Conservation (phyloP, 2,329 filamentous ascomycete species). For the Cordyceps cateniannulata region DNA sequence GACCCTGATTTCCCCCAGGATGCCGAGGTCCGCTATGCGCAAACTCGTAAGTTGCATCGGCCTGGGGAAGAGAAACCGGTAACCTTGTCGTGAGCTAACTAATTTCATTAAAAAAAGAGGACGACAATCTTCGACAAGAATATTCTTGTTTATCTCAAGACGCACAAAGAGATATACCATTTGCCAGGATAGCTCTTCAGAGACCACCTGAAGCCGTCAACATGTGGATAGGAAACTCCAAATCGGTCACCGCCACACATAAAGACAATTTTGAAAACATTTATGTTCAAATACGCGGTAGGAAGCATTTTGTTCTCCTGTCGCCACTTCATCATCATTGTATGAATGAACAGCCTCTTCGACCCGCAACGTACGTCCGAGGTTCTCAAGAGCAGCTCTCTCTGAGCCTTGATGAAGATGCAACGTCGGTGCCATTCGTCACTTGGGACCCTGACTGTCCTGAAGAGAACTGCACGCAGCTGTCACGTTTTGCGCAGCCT, state of each 20-base stretch:
- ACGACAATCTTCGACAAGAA: constrained; percentile 73
- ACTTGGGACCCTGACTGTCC: constrained; percentile 68
- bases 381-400: constrained; percentile 18
- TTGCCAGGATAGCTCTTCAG: constrained; percentile 64
- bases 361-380: constrained; percentile 53
- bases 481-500: constrained; percentile 54
- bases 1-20: constrained; percentile 22
- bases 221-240: constrained; percentile 72
- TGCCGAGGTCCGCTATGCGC: constrained; percentile 60
- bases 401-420: constrained; percentile 29
- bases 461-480: constrained; percentile 41
- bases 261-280: constrained; percentile 84
- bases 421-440: constrained; percentile 54
- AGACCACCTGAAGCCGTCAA: constrained; percentile 68
- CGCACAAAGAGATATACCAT: constrained; percentile 59
- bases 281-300: constrained; percentile 68
- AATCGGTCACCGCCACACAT: constrained; percentile 65
- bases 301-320: constrained; percentile 68
- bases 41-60: constrained; percentile 53
- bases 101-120: constrained; percentile 44
- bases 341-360: constrained; percentile 56
- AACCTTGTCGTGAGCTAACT: not conserved
- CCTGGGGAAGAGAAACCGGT: not conserved
- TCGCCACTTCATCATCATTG: constrained; percentile 65
- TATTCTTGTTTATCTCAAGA: constrained; percentile 58